Evolutionary conservation across 2,329 filamentous ascomycete genomes (phyloP).

Genomic region (Magnaporthales sp.): DNA sequence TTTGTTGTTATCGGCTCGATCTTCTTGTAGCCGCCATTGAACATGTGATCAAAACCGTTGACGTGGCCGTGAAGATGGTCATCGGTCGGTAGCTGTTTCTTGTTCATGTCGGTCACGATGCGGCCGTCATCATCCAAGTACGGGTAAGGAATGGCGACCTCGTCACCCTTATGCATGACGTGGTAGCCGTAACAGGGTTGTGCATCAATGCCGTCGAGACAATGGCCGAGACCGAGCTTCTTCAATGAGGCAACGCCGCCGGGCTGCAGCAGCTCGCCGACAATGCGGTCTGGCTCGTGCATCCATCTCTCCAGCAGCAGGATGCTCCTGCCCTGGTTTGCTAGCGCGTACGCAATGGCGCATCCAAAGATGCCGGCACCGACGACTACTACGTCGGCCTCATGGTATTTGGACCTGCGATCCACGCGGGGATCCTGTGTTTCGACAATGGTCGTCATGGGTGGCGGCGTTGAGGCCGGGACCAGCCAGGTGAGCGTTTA

Average conservation of each 20-base stretch:
- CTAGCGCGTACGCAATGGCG: slow-evolving; percentile 74
- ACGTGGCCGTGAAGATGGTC: slow-evolving; percentile 13
- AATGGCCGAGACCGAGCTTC: slow-evolving; percentile 71
- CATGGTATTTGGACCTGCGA: slow-evolving; percentile 46
- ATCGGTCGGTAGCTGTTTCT: slow-evolving; percentile 8
- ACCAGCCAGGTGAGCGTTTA: neutral
- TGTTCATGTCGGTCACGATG: slow-evolving; percentile 16
- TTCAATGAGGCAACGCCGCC: slow-evolving; percentile 77
- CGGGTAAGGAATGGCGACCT: slow-evolving; percentile 74
- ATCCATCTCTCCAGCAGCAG: slow-evolving; percentile 81
- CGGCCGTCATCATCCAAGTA: slow-evolving; percentile 40
- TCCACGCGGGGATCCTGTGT: slow-evolving; percentile 16
- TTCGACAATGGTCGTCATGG: slow-evolving; percentile 4
- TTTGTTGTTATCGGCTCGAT: slow-evolving; percentile 25
- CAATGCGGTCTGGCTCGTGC: slow-evolving; percentile 90
- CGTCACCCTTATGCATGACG: slow-evolving; percentile 69
- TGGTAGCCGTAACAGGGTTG: slow-evolving; percentile 79
- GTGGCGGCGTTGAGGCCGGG: slow-evolving; percentile 1
- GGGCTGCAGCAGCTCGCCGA: slow-evolving; percentile 90
- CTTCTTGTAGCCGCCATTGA: slow-evolving; percentile 20
- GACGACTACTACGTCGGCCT: slow-evolving; percentile 80
- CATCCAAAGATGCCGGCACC: slow-evolving; percentile 88
- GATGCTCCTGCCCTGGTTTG: slow-evolving; percentile 83
- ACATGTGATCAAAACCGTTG: slow-evolving; percentile 4
- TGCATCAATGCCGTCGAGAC: slow-evolving; percentile 82